Conservation (phyloP, 169 alveolate species). For the Cryptosporidium sp. region DNA sequence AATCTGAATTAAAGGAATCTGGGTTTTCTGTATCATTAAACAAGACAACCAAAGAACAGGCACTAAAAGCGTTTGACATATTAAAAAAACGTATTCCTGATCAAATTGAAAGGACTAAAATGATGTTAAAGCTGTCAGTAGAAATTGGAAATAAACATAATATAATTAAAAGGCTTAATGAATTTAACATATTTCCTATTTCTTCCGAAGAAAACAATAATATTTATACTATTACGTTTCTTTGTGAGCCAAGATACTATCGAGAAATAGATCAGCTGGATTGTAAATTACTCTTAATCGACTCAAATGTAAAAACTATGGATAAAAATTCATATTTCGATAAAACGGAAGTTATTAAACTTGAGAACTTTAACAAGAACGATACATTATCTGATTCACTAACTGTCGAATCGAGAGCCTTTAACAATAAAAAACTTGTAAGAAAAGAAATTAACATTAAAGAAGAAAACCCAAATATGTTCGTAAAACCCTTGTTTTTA, state of each 20-base stretch:
- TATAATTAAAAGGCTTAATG: neutral
- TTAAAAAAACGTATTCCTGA: slow-evolving; percentile 84
- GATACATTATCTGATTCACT: neutral
- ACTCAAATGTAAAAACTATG: slow-evolving; percentile 21
- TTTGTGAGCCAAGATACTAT: slow-evolving; percentile 67
- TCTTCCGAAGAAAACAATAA: slow-evolving; percentile 20
- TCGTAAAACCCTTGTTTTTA: neutral
- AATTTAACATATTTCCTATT: slow-evolving; percentile 12
- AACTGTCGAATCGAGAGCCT: neutral
- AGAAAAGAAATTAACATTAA: neutral
- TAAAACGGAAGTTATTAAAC: neutral
- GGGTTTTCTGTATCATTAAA: slow-evolving; percentile 84
- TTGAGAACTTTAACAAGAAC: neutral
- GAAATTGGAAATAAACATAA: neutral
- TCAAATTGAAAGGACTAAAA: slow-evolving; percentile 84
- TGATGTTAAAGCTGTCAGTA: slow-evolving; percentile 78
- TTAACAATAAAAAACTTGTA: neutral
- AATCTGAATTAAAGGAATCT: slow-evolving; percentile 82
- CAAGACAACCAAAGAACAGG: slow-evolving; percentile 87
- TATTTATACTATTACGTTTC: slow-evolving; percentile 21
- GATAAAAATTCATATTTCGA: neutral
- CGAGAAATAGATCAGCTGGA: slow-evolving; percentile 49
- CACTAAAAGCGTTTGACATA: slow-evolving; percentile 84
- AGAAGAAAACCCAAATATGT: neutral
- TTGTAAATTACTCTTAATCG: slow-evolving; percentile 33